These are phyloP conservation scores for Picea abies DNA, from an alignment of 83 land plant genomes.

Conservation along the genomic window DNA sequence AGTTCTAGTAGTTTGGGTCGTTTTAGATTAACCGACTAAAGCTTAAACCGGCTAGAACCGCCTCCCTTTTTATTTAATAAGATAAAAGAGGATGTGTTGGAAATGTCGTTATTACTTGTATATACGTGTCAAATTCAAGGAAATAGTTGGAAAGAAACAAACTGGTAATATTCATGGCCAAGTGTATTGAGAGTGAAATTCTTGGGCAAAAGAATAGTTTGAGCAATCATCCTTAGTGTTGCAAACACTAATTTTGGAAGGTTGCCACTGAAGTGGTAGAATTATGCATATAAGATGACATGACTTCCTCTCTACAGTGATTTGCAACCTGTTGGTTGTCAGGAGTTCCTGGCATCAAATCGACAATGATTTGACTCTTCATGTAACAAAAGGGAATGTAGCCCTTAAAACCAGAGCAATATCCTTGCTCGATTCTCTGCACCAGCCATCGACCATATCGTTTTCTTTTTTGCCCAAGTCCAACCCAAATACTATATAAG, in stretches of 20 bases:
- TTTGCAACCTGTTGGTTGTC: conserved; percentile 52
- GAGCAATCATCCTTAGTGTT: conserved; percentile 53
- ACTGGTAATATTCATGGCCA: conserved; percentile 18
- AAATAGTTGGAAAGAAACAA: no score
- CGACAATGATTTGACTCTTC: conserved; percentile 41
- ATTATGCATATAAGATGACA: conserved; percentile 41
- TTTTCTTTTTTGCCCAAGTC: conserved; percentile 55
- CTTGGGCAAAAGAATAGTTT: conserved; percentile 56
- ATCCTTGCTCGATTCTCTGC: conserved; percentile 60
- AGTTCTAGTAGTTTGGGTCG: no score
- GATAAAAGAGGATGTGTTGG: no score
- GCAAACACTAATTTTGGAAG: conserved; percentile 59
- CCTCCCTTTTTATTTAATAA: no score
- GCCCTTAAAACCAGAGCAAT: conserved; percentile 50
- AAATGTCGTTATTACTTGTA: no score
- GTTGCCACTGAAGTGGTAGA: conserved; percentile 36
- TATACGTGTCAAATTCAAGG: no score
- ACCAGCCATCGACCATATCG: conserved; percentile 60
- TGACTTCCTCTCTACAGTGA: conserved; percentile 59
- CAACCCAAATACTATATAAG: conserved; percentile 62
- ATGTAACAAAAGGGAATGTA: conserved; percentile 49
- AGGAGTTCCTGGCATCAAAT: conserved; percentile 48
- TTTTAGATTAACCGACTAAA: no score
- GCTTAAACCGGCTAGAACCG: no score
- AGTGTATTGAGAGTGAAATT: conserved; percentile 63